Evolutionary conservation across 2,329 filamentous ascomycete genomes (phyloP), one percentile per base, ranked within the genome.

Genomic region (Fusarium dlaminii): DNA sequence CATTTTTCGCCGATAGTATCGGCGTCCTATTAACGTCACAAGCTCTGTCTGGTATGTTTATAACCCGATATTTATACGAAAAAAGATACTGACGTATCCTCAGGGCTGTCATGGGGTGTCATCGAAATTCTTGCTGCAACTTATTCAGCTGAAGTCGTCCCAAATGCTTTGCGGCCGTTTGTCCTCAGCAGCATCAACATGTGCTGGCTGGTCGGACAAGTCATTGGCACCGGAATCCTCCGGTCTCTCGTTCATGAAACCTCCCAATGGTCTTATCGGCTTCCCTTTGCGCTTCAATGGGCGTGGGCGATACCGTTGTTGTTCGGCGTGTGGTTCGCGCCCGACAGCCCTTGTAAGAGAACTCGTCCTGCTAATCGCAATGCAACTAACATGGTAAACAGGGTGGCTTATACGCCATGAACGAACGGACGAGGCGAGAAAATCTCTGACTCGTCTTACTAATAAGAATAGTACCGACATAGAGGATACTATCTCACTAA

Each of bases 401-500:
- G 76, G 76, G 82, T 85, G 82, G 80, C 78, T 83, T 11, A 80
- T 85, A 22, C 80, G 83, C 10, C 78, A 82, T 40, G 81, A 80
- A 17, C 75, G 79, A 32, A 69, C 77, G 22, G 77, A 79, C 1
- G 80, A 79, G 20, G 83, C 84, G 1, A 77, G 78, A 52, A 75
- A 73, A 22, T 74, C 81, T 3, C 61, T 84, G 3, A 63, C 68
- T 30, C 77, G 82, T 7, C 79, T 85, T 15, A 72, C 60, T 40
- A 74, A 80, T 36, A 65, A 80, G 45, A 75, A 81, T 58, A 64
- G 74, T 30, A 81, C 81, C 30, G 72, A 80, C 39, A 79, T 81
- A 12, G 86, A 88, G 61, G 83, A 87, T 64, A 85, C 87, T 36
- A 72, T 84, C 36, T 79, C 80, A 54, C 75, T 83, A 60, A 84